Conservation (phyloP, 345 rosid species). For the Lagerstroemia speciosa region DNA sequence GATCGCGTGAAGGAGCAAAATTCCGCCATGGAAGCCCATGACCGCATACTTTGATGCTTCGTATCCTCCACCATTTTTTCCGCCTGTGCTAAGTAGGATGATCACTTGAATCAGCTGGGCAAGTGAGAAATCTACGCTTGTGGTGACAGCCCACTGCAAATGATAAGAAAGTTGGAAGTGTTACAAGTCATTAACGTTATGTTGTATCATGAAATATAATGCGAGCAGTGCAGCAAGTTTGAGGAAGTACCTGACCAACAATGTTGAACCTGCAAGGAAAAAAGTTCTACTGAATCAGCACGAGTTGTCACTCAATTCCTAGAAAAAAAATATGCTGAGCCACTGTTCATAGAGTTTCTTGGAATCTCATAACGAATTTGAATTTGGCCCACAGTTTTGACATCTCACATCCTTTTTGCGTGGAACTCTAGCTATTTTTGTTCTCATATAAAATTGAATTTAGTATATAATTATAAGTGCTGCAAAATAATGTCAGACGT, state of each 20-base stretch:
- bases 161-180: constrained; percentile 1
- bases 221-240: constrained; percentile 1
- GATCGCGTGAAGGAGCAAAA: constrained; percentile 62
- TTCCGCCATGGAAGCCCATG: constrained; percentile 69
- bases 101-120: constrained; percentile 64
- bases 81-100: constrained; percentile 86
- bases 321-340: too few species aligned
- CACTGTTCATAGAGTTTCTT: too few species aligned
- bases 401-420: neutral
- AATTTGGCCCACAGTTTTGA: neutral
- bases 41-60: constrained; percentile 74
- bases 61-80: constrained; percentile 88
- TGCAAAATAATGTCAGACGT: too few species aligned
- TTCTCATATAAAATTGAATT: neutral
- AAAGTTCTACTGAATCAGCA: neutral
- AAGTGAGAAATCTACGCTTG: constrained; percentile 60
- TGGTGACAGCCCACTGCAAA: constrained; percentile 90
- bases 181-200: neutral
- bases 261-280: constrained; percentile 83
- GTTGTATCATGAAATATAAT: neutral
- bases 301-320: neutral
- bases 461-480: too few species aligned
- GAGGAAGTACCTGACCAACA: constrained; percentile 67
- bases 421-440: too few species aligned
- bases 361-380: neutral